Evolutionary conservation across 345 rosid genomes (phyloP).

Genomic region (Stellera chamaejasme): DNA sequence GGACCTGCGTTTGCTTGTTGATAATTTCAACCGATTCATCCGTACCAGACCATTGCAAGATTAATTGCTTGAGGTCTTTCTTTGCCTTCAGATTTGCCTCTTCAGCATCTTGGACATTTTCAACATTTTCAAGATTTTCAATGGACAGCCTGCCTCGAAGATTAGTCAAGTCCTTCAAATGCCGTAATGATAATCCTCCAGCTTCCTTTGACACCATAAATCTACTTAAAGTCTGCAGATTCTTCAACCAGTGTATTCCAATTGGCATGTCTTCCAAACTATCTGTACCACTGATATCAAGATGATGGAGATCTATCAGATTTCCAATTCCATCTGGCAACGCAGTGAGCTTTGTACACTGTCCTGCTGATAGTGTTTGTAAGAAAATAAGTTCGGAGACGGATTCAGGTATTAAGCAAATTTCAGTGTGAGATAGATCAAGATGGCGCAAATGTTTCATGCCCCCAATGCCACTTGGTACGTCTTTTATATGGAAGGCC

Average conservation of each 20-base stretch:
- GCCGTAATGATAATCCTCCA: constrained; percentile 3
- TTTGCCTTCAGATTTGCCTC: constrained; percentile 6
- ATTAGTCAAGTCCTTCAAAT: constrained; percentile 15
- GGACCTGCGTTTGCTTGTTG: neutral
- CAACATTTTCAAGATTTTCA: constrained; percentile 12
- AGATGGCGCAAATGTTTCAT: constrained; percentile 4
- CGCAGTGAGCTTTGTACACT: constrained; percentile 9
- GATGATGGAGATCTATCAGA: constrained; percentile 16
- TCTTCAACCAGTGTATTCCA: constrained; percentile 8
- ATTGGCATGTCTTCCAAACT: constrained; percentile 16
- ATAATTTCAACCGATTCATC: neutral
- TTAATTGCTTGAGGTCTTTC: constrained; percentile 2
- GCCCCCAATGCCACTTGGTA: constrained; percentile 9
- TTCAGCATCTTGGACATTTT: constrained; percentile 3
- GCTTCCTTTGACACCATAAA: constrained; percentile 16
- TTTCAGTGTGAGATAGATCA: neutral
- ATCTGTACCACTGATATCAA: constrained; percentile 17
- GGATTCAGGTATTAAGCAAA: neutral
- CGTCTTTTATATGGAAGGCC: neutral
- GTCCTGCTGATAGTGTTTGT: constrained; percentile 15
- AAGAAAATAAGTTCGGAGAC: constrained; percentile 2
- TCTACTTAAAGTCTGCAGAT: constrained; percentile 14
- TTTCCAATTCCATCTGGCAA: constrained; percentile 13
- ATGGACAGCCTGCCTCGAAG: constrained; percentile 22
- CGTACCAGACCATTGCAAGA: neutral